Evolutionary conservation across 148 eudicot species (phyloP).

Genomic region (Silene conica): DNA sequence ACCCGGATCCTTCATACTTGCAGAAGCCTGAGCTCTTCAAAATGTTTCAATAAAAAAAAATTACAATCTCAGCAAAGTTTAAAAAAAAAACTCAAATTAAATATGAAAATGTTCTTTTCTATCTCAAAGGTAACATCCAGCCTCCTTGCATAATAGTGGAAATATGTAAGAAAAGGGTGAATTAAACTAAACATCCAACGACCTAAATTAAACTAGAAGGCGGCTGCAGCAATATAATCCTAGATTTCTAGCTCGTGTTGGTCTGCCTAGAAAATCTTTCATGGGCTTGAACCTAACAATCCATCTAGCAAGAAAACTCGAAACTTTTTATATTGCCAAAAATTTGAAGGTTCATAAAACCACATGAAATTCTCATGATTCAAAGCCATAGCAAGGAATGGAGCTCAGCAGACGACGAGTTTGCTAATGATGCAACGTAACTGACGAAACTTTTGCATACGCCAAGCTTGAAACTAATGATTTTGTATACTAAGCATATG

Average conservation of each 20-base stretch:
- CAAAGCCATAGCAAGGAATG: not conserved
- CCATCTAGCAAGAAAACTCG: not conserved
- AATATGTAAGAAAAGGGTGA: not conserved
- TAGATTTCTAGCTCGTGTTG: not conserved
- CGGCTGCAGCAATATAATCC: not conserved
- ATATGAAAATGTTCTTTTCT: not conserved
- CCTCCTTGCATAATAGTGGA: not conserved
- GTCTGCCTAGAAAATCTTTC: conserved; percentile 2
- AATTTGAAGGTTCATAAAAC: not conserved
- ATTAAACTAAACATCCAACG: not conserved
- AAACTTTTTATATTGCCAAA: not conserved
- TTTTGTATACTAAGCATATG: not conserved
- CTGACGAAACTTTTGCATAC: not conserved
- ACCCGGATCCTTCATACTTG: conserved; percentile 30
- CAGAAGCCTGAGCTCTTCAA: conserved; percentile 33
- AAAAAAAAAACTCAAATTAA: not conserved
- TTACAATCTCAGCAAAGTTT: conserved; percentile 19
- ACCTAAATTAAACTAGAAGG: not conserved
- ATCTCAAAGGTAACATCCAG: too few relatives aligned
- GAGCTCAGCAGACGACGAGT: not conserved
- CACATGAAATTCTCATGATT: not conserved
- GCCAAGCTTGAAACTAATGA: not conserved
- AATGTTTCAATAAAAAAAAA: conserved; percentile 19
- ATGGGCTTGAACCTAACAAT: not conserved
- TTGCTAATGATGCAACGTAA: not conserved